Conservation (phyloP, 192 early-diverging fungal species). For the Pecoramyces ruminantium region DNA sequence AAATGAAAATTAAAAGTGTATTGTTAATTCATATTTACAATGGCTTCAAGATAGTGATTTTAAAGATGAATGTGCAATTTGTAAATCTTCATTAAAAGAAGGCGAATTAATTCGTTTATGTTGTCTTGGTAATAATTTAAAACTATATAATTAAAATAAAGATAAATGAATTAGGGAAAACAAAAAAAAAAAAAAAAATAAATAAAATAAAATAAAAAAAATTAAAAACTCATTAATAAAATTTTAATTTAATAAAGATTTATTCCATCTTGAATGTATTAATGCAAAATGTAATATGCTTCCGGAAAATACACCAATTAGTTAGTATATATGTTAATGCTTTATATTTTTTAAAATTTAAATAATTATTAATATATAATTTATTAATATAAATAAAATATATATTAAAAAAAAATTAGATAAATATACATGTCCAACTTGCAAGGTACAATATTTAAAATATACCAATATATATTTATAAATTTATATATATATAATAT, state of each 20-base stretch:
- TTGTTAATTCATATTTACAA: background rate
- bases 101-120: background rate
- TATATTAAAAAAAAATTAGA: background rate
- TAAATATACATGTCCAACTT: background rate
- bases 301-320: background rate
- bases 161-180: too few species aligned
- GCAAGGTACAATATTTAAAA: background rate
- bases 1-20: too few species aligned
- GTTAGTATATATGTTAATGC: background rate
- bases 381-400: too few species aligned
- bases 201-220: too few species aligned
- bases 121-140: background rate
- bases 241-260: background rate
- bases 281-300: background rate
- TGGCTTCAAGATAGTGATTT: background rate
- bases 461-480: too few species aligned
- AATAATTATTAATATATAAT: too few species aligned
- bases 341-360: too few species aligned
- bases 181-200: too few species aligned
- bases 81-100: background rate
- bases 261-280: background rate
- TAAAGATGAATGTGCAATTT: background rate
- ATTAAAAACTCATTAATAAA: too few species aligned
- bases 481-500: too few species aligned
- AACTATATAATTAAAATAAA: too few species aligned